A percentile compares a stretch with the other conserved stretches of the same genome.
These are phyloP conservation scores for Lecanosticta acicola DNA, from an alignment of 2,329 filamentous ascomycete species.

Conservation along the genomic window DNA sequence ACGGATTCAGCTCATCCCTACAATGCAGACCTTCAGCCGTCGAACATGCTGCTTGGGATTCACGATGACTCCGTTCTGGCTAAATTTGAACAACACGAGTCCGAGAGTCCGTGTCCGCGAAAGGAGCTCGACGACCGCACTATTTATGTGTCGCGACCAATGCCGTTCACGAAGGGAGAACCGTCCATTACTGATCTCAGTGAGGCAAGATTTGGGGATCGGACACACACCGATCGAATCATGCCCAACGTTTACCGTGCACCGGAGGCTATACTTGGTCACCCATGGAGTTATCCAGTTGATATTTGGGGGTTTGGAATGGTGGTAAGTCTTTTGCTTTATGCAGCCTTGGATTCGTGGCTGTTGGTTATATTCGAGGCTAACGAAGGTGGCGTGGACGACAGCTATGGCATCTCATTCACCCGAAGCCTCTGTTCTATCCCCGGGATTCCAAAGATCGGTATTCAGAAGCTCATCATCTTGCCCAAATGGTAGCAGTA, in stretches of 20 bases:
- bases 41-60: conserved; percentile 36
- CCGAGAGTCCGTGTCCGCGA: conserved; percentile 28
- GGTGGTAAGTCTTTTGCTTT: conserved; percentile 26
- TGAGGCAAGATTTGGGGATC: conserved; percentile 34
- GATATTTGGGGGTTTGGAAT: conserved; percentile 39
- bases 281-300: conserved; percentile 33
- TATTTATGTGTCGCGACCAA: conserved; percentile 33
- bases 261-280: conserved; percentile 36
- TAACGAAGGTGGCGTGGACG: too few relatives aligned
- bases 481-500: conserved; percentile 27
- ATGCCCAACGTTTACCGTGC: conserved; percentile 36
- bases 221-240: conserved; percentile 26
- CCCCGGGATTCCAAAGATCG: conserved; percentile 18
- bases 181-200: conserved; percentile 36
- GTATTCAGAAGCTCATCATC: conserved; percentile 17
- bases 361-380: too few relatives aligned
- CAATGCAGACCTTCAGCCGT: conserved; percentile 34
- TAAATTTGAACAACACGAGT: conserved; percentile 32
- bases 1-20: neutral
- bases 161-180: conserved; percentile 30
- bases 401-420: conserved; percentile 36
- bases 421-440: conserved; percentile 31
- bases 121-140: conserved; percentile 27
- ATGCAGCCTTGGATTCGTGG: too few relatives aligned
- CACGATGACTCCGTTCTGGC: conserved; percentile 29